Evolutionary conservation across 768 basidiomycete species (phyloP).

Genomic region (Podaxis sp.): DNA sequence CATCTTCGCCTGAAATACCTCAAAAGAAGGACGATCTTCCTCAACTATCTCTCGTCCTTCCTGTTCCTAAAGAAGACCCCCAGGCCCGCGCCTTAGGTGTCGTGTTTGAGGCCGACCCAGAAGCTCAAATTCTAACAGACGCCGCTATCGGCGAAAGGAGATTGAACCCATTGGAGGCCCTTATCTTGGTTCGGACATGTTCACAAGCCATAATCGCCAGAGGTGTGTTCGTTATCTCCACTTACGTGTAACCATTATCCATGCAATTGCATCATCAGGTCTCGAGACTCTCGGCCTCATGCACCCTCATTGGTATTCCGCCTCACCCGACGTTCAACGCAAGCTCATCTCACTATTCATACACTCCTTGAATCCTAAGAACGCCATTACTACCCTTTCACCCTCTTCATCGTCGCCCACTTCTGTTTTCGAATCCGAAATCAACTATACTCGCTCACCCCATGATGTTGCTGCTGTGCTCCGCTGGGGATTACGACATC

Average conservation of each 20-base stretch:
- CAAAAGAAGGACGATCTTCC: constrained; percentile 44
- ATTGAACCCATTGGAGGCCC: constrained; percentile 61
- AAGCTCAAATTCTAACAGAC: constrained; percentile 50
- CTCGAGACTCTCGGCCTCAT: constrained; percentile 80
- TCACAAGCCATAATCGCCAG: constrained; percentile 63
- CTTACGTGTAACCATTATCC: constrained; percentile 9
- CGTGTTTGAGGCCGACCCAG: constrained; percentile 61
- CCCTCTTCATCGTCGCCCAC: constrained; percentile 42
- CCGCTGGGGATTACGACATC: constrained; percentile 79
- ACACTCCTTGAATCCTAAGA: constrained; percentile 54
- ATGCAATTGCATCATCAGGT: constrained; percentile 40
- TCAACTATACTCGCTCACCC: constrained; percentile 62
- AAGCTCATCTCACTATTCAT: constrained; percentile 72
- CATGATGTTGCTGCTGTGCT: constrained; percentile 81
- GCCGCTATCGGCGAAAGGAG: constrained; percentile 54
- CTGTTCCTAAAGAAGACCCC: constrained; percentile 48
- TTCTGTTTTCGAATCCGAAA: constrained; percentile 62
- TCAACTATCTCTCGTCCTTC: constrained; percentile 63
- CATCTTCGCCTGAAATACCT: constrained; percentile 31
- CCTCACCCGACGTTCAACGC: constrained; percentile 68
- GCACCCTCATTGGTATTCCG: constrained; percentile 83
- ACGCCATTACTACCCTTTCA: constrained; percentile 48
- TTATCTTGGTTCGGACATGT: constrained; percentile 65
- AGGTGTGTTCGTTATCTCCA: constrained; percentile 42
- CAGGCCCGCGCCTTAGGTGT: constrained; percentile 49